Percentiles rank a stretch among this genome's conserved stretches.
phyloP scores from a whole-genome alignment of 2,329 filamentous ascomycete genomes.

The Calonectria crousiana region DNA sequence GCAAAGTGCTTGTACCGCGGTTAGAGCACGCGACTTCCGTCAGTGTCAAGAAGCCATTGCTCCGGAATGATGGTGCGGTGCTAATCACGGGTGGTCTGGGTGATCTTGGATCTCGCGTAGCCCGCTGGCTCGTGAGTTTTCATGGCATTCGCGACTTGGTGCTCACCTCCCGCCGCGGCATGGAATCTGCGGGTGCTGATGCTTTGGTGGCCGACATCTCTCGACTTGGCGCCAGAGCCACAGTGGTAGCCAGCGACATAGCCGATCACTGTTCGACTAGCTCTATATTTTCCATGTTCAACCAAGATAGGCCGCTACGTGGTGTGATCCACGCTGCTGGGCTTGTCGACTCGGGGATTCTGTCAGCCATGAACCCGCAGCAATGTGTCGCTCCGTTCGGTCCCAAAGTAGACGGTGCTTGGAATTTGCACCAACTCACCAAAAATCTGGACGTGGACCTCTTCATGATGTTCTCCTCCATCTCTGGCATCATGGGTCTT shows the following conservation, averaged over 20 bases:
- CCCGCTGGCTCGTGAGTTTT: not conserved
- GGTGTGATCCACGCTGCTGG: not conserved
- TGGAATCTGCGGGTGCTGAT: not conserved
- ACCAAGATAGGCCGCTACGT: not conserved
- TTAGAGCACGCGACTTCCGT: not conserved
- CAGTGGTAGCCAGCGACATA: not conserved
- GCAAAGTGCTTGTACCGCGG: not conserved
- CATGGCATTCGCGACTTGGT: not conserved
- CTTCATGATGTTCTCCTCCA: not conserved
- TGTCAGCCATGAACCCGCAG: not conserved
- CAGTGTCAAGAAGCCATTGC: not conserved
- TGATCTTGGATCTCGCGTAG: not conserved
- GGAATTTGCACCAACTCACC: not conserved
- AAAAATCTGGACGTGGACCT: not conserved
- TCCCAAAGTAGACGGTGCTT: not conserved
- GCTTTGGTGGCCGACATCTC: not conserved
- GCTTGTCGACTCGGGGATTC: not conserved
- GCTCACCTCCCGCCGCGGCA: not conserved
- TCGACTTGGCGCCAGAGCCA: not conserved
- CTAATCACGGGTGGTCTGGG: not conserved
- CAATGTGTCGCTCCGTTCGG: not conserved
- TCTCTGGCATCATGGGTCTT: not conserved
- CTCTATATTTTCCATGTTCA: not conserved
- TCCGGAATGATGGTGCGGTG: not conserved
- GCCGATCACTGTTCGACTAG: not conserved